Evolutionary conservation across 108 stramenopile species (phyloP), one percentile per base, ranked within the genome.

Genomic region (Chaetoceros tenuissimus): DNA sequence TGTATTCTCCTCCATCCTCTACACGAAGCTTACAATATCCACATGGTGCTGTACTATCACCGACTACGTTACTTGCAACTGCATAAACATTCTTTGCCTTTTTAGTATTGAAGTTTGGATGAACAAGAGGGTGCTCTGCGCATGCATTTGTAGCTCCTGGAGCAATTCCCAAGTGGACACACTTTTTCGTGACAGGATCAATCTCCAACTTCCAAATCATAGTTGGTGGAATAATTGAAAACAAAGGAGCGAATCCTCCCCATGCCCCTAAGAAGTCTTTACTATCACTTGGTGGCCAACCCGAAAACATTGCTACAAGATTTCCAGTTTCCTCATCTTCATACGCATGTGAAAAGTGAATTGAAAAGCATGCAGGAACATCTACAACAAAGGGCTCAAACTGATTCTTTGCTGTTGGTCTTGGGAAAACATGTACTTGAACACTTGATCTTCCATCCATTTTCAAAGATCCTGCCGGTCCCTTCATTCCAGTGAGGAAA

Each of bases 191-290:
- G 8, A 51, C 25, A 0, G 73, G 70, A 58, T 81, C 75, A 49
- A 81, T 68, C 31, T 77, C 80, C 52, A 81, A 49, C 17, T 65
- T 31, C 80, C 80, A 81, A 13, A 77, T 23, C 51, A 57, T 68
- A 0, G 80, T 81, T 18, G 51, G 65, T 16, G 75, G 69, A 43
- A 81, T 81, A 13, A 31, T 24, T 22, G 46, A 16, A 60, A 74
- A 81, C 3, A 71, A 59, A n/a, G 80, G 80, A 29, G 60, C 49
- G 55, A 81, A 77, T n/a, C 80, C 80, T 46, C 75, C 80, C 80
- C 80, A 81, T 13, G 80, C 75, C n/a, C 80, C 80, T n/a, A 81
- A 56, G 55, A 81, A 77, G 52, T 74, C 73, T 46, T 68, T 72
- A 44, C 60, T 30, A 67, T 82, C 81, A 21, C 52, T 66, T 16